These are phyloP conservation scores for Boletus subcaerulescens DNA, from an alignment of 768 basidiomycete genomes.

Conservation along the genomic window DNA sequence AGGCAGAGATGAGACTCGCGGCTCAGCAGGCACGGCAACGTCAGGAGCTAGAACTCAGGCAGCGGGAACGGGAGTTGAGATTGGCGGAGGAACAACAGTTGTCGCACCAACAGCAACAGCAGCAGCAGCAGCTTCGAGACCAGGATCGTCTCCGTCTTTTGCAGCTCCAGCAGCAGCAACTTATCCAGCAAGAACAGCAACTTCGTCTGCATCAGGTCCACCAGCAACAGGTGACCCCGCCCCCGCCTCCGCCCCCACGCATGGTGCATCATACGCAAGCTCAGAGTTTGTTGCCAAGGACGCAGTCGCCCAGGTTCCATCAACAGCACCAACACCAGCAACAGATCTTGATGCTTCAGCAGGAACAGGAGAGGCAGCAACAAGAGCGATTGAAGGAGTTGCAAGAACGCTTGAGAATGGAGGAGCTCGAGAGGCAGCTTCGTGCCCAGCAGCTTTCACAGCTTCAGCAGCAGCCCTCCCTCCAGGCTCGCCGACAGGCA, in stretches of 20 bases:
- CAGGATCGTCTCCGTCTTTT: slow-evolving; percentile 39
- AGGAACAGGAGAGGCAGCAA: slow-evolving; percentile 60
- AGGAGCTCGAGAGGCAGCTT: slow-evolving; percentile 65
- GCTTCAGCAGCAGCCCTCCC: slow-evolving; percentile 39
- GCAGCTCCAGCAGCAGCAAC: slow-evolving; percentile 44
- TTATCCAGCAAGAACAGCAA: slow-evolving; percentile 34
- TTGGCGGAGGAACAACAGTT: slow-evolving; percentile 35
- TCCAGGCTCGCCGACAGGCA: slow-evolving; percentile 38
- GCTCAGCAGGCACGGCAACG: slow-evolving; percentile 45
- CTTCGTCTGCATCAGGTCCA: slow-evolving; percentile 39
- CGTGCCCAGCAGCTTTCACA: slow-evolving; percentile 52
- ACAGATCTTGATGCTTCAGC: slow-evolving; percentile 64
- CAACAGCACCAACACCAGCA: slow-evolving; percentile 74
- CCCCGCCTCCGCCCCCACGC: slow-evolving; percentile 72
- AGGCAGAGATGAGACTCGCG: slow-evolving; percentile 75
- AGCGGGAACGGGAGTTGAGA: slow-evolving; percentile 43
- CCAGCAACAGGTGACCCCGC: slow-evolving; percentile 49
- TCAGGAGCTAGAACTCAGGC: slow-evolving; percentile 43
- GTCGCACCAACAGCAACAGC: slow-evolving; percentile 40
- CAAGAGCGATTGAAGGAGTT: slow-evolving; percentile 57
- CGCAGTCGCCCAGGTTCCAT: slow-evolving; percentile 77
- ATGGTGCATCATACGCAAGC: slow-evolving; percentile 45
- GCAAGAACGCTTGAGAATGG: slow-evolving; percentile 61
- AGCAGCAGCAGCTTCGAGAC: slow-evolving; percentile 38
- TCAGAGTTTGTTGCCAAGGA: slow-evolving; percentile 42